phyloP scores from a whole-genome alignment of 306 rosid genomes.

The Cucurbita argyrosperma region DNA sequence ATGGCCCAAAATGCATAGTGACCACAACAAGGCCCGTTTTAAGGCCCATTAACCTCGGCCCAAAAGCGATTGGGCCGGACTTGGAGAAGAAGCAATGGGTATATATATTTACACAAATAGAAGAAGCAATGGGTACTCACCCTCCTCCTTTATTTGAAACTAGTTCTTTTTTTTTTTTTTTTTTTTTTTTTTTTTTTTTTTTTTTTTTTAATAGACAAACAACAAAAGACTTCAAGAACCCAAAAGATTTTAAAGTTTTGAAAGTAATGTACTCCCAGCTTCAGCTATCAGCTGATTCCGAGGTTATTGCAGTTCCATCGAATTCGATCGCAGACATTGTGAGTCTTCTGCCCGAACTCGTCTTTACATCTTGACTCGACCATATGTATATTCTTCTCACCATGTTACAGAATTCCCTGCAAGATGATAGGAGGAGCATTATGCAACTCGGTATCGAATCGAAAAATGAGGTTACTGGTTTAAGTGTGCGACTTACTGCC shows the following conservation, averaged over 20 bases:
- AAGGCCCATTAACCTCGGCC: slow-evolving; percentile 11
- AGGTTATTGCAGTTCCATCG: slow-evolving; percentile 47
- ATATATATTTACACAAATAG: neutral
- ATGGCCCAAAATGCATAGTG: slow-evolving; percentile 10
- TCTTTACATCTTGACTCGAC: slow-evolving; percentile 72
- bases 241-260: neutral
- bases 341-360: slow-evolving; percentile 48
- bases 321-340: slow-evolving; percentile 43
- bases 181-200: neutral
- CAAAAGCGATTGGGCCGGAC: slow-evolving; percentile 13
- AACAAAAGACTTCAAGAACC: slow-evolving; percentile 5
- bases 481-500: slow-evolving; percentile 52
- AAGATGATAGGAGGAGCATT: neutral
- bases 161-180: neutral
- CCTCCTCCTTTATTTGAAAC: neutral
- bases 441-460: neutral
- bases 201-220: slow-evolving; percentile 20
- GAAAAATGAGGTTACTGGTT: neutral
- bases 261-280: neutral
- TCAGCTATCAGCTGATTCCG: slow-evolving; percentile 50
- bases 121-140: slow-evolving; percentile 2
- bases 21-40: slow-evolving; percentile 21
- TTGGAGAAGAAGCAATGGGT: slow-evolving; percentile 8
- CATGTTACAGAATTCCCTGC: slow-evolving; percentile 81
- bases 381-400: slow-evolving; percentile 77